Base-by-base conservation (phyloP, 495 filamentous ascomycete species). In the Penicillium maclennaniae region DNA sequence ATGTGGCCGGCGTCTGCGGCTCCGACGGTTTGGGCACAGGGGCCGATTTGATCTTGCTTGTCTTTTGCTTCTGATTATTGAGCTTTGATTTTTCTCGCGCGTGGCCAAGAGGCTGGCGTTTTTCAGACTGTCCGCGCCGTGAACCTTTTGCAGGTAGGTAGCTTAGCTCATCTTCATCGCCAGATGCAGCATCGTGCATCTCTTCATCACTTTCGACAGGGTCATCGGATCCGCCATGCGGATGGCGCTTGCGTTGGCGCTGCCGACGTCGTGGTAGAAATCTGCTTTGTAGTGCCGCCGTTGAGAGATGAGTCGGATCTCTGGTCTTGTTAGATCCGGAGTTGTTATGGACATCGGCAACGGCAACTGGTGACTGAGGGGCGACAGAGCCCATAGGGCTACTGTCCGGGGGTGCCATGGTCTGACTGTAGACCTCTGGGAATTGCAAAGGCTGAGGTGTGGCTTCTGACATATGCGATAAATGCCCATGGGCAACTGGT, bases 331-430 rank as follows among this genome's bases (percentile, higher is more conserved):
- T 73, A 15, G 54, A 65, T 49, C 59, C 70, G 16, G 53, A 62
- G 45, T 5, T 47, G 17, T 12, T 40, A 12, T 43, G 56, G 14
- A 15, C 17, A 46, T 45, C 44, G n/a, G n/a, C 17, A 46, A 47
- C 44, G n/a, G 36, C 68, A 6, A 46, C 28, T 3, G 62, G 61
- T n/a, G 58, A 52, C 10, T 38, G 37, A 26, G 36, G 34, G 5
- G 47, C 27, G 27, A 54, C 34, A 20, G 63, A 60, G 14, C 47
- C 39, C 49, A 54, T 71, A 73, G 65, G 55, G 31, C 77, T 81
- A 51, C 79, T 82, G 47, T 65, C 54, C 4, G 81, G 81, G 4
- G 75, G 76, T 34, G 70, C 75, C 76, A 80, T 73, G 1, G 77
- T 82, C 53, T 76, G 72, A 49, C 73, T 81, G 31, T 72, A 59